Percentiles rank a stretch among this genome's conserved stretches.
These are phyloP conservation scores for Hemisphaericaspora nanyangensis DNA, from an alignment of 805 yeast species.

Conservation along the genomic window DNA sequence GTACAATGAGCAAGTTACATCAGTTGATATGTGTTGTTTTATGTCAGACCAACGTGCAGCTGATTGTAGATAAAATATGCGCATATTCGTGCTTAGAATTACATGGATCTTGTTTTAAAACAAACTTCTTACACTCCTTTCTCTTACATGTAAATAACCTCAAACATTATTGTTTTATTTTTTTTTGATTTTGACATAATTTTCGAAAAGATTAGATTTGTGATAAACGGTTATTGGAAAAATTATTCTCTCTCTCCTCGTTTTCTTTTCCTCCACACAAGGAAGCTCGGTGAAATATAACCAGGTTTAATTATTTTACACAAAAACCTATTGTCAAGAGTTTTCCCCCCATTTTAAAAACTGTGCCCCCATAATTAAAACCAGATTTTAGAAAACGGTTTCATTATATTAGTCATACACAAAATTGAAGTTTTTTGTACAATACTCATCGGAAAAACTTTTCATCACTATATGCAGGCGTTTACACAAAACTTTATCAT, in stretches of 20 bases:
- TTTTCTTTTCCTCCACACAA: no score
- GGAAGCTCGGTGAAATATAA: constrained; percentile 2
- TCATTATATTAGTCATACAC: not conserved
- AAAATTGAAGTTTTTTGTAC: no score
- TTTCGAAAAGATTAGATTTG: not conserved
- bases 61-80: no score
- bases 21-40: no score
- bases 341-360: no score
- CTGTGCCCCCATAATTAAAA: not conserved
- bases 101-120: not conserved
- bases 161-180: not conserved
- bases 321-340: no score
- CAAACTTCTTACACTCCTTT: not conserved
- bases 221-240: not conserved
- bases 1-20: no score
- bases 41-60: no score
- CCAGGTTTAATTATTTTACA: not conserved
- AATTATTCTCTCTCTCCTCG: no score
- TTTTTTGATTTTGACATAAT: no score
- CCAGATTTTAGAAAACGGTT: not conserved
- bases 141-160: not conserved
- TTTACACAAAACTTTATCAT: no score
- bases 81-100: not conserved
- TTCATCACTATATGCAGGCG: not conserved
- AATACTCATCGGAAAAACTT: not conserved